Conservation (phyloP, 495 filamentous ascomycete genomes). For the Tuber indicum region DNA sequence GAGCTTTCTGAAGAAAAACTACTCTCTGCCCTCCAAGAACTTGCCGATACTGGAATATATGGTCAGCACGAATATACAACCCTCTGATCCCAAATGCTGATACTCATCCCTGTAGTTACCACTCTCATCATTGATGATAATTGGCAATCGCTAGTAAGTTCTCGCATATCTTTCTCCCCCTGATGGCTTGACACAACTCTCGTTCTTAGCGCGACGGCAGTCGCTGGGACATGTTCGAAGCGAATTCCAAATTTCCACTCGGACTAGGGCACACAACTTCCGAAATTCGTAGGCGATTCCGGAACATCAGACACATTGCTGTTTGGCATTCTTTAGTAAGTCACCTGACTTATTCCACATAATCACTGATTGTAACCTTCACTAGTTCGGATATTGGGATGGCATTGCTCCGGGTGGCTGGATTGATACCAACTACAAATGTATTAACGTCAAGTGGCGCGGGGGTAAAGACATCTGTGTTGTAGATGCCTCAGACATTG, state of each 20-base stretch:
- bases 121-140: conserved; percentile 93
- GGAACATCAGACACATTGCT: conserved; percentile 72
- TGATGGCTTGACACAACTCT: not conserved
- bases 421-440: conserved; percentile 72
- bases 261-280: conserved; percentile 65
- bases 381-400: conserved; percentile 81
- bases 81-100: conserved; percentile 23
- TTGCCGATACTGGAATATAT: conserved; percentile 65
- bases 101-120: conserved; percentile 47
- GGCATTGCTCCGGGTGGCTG: conserved; percentile 67
- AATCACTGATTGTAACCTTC: not conserved
- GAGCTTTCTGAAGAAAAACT: conserved; percentile 73
- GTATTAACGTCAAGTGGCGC: conserved; percentile 43
- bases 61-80: conserved; percentile 14
- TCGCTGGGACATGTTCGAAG: conserved; percentile 61
- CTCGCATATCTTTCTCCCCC: not conserved
- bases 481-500: conserved; percentile 62
- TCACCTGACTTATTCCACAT: not conserved
- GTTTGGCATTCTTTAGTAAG: conserved; percentile 78
- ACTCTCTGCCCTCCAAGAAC: conserved; percentile 60
- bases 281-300: conserved; percentile 61
- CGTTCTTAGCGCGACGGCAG: conserved; percentile 17
- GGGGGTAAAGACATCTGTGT: conserved; percentile 51
- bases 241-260: conserved; percentile 71
- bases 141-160: conserved; percentile 70